phyloP scores from a whole-genome alignment of 164 flowering plant genomes.

The Magnolia kwangsiensis region DNA sequence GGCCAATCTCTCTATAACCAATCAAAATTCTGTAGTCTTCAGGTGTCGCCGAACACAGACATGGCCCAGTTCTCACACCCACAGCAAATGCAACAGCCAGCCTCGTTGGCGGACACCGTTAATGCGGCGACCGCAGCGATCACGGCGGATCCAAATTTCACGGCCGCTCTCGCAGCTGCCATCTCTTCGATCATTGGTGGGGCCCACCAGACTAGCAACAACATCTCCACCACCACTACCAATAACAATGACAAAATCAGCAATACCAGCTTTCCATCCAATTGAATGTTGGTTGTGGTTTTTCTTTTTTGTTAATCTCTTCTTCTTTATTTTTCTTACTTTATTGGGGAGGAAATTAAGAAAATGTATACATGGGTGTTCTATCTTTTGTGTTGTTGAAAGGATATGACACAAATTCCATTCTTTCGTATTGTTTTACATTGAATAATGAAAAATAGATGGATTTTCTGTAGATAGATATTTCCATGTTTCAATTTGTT shows the following conservation, averaged over 20 bases:
- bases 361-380: not conserved
- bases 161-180: slow-evolving; percentile 53
- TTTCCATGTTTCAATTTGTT: no score
- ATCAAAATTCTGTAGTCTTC: slow-evolving; percentile 67
- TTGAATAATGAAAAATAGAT: not conserved
- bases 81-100: slow-evolving; percentile 7
- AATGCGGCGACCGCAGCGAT: slow-evolving; percentile 45
- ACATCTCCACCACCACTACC: not conserved
- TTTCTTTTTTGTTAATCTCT: not conserved
- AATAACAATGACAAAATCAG: slow-evolving; percentile 7
- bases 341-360: not conserved
- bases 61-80: slow-evolving; percentile 12
- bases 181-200: slow-evolving; percentile 51
- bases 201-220: slow-evolving; percentile 11
- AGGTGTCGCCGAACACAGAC: slow-evolving; percentile 43
- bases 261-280: not conserved
- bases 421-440: not conserved
- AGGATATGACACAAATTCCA: not conserved
- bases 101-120: slow-evolving; percentile 34
- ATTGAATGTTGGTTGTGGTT: not conserved
- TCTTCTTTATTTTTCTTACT: not conserved
- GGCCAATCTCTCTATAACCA: slow-evolving; percentile 60
- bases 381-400: not conserved
- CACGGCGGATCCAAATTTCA: slow-evolving; percentile 56
- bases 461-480: not conserved